Base-by-base conservation (phyloP, 495 filamentous ascomycete species). In the Penicillium dipodomyicola region DNA sequence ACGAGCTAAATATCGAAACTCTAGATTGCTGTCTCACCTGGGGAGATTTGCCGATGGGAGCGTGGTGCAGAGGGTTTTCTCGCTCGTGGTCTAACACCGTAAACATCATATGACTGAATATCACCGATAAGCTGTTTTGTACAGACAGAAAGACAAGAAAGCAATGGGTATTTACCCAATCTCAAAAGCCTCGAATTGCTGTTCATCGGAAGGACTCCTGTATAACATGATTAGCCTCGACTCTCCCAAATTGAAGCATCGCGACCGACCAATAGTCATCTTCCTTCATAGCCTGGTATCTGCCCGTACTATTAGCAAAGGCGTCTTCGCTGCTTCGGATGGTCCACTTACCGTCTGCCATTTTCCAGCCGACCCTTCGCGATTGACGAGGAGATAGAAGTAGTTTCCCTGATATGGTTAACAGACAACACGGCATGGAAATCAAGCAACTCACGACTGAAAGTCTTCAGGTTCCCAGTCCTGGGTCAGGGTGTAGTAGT, bases 181-280 rank as follows among this genome's bases (percentile, higher is more conserved):
- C 5, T 47, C 44, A 4, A 29, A 47, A 30, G 44, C 44, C 44
- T 47, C 25, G 44, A 47, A 47, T 30, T 47, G 44, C 27, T 19
- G 23, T 1, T 47, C 44, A 47, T 47, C 44, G 9, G 44, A 47
- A 30, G 44, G 44, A n/a, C 44, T 47, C 44, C 44, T 47, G 22
- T 47, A 19, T 9, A 6, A 9, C 6, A 30, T 4, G 11, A 30
- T 47, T 30, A 53, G 25, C 9, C 2, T 30, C 17, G 6, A 27
- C 6, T 8, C 5, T n/a, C n/a, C 20, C 6, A 29, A 2, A 14
- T 23, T 12, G 3, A 51, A 6, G 29, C 23, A n/a, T 30, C 14
- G 23, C 27, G 25, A 56, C 54, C 27, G 45, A 57, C 54, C 54
- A 57, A 48, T 57, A 57, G 35, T 57, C 54, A 30, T 57, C 46